Evolutionary conservation across 345 rosid species (phyloP).

Genomic region (Punica granatum): DNA sequence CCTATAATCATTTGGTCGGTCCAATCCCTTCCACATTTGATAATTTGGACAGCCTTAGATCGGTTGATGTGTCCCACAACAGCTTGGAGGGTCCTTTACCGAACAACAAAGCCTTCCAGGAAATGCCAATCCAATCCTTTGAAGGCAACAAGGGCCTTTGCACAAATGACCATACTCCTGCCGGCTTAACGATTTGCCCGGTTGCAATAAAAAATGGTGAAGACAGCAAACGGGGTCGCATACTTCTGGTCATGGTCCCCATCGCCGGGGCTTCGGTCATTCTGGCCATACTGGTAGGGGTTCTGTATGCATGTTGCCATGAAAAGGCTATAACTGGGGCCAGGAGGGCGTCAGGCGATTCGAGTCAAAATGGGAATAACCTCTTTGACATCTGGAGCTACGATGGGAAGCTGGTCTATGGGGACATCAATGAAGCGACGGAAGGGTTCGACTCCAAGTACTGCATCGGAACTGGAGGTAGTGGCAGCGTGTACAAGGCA

Average conservation of each 20-base stretch:
- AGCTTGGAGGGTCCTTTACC: constrained; percentile 37
- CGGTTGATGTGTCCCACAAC: constrained; percentile 28
- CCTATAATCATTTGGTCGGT: constrained; percentile 27
- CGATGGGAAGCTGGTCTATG: constrained; percentile 22
- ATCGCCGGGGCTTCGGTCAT: constrained; percentile 11
- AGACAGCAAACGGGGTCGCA: constrained; percentile 2
- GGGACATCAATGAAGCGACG: constrained; percentile 24
- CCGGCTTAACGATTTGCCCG: constrained; percentile 19
- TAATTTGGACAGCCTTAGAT: constrained; percentile 23
- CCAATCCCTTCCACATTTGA: constrained; percentile 24
- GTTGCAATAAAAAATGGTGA: neutral
- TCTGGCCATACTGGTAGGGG: constrained; percentile 3
- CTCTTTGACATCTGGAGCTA: constrained; percentile 16
- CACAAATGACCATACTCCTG: neutral
- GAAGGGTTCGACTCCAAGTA: constrained; percentile 15
- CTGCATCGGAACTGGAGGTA: constrained; percentile 30
- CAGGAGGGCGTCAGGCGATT: neutral
- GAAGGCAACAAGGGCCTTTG: constrained; percentile 30
- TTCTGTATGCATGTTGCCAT: constrained; percentile 10
- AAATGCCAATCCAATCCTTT: constrained; percentile 13
- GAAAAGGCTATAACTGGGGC: neutral
- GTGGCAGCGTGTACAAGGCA: constrained; percentile 31
- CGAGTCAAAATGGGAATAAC: constrained; percentile 6
- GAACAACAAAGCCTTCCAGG: constrained; percentile 18
- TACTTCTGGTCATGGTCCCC: constrained; percentile 13